Evolutionary conservation across 495 filamentous ascomycete species (phyloP), one percentile per base, ranked within the genome.

Genomic region (Staphylotrichum tortipilum): DNA sequence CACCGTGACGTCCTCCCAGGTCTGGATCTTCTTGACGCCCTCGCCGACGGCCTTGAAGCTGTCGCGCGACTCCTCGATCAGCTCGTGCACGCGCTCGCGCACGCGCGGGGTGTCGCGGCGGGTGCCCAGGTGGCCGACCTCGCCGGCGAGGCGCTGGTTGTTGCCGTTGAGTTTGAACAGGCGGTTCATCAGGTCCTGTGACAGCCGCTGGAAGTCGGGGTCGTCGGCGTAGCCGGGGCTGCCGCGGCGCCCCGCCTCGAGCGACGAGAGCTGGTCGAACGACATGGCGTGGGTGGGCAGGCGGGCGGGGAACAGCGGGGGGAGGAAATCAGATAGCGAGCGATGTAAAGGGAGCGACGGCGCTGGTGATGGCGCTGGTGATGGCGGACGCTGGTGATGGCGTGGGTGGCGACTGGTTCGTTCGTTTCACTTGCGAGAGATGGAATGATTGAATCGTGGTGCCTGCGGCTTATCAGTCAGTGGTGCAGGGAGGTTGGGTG

Each of bases 1-100:
- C 79, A 95, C 90, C 58, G 89, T 89, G 15, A 94, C 78, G 60
- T 97, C 87, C 56, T 88, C 85, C 94, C 94, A 97, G 5, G 77
- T 78, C 61, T 89, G 81, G 29, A 95, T 76, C 69, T 85, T 91
- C 80, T 96, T 95, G 50, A 97, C 77, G 8, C 87, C 88, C 61
- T 97, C 92, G 43, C 87, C 90, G 18, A 91, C 84, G 21, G 91
- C 86, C 67, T 94, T 94, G 74, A 97, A 96, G n/a, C 79, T 78
- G 22, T 79, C 72, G 15, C 85, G 80, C 28, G 88, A 87, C 68
- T 96, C 88, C 52, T 94, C 85, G 7, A 96, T 76, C 4, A 91
- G 70, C 53, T 83, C 81, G 55, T 89, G 86, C 22, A 97, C 89
- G 53, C 92, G 76, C 68, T 96, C 89, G 38, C 94, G 83, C 41